Evolutionary conservation across 2,329 filamentous ascomycete species (phyloP).

Genomic region (Teratosphaeria destructans): DNA sequence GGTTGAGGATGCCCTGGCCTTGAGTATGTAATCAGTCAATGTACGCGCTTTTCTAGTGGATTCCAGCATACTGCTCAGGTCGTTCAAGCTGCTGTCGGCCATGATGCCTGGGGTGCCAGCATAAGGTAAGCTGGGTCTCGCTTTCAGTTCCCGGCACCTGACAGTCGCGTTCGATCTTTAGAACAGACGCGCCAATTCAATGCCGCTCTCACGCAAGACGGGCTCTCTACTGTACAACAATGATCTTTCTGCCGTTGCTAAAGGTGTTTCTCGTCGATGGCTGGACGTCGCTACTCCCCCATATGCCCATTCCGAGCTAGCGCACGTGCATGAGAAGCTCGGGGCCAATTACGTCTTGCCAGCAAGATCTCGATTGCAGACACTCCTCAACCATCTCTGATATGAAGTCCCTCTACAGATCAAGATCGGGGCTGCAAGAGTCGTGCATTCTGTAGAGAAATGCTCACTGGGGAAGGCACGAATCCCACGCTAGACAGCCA

Average conservation of each 20-base stretch:
- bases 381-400: background rate
- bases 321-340: background rate
- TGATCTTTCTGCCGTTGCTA: background rate
- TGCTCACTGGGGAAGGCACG: no score
- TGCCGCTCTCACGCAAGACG: background rate
- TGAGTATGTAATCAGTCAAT: background rate
- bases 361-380: background rate
- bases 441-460: no score
- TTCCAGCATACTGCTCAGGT: background rate
- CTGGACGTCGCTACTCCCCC: background rate
- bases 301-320: background rate
- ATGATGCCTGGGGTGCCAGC: background rate
- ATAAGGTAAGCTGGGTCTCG: background rate
- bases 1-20: conserved; percentile 41
- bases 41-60: background rate
- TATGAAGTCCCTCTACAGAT: no score
- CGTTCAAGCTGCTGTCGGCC: background rate
- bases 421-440: no score
- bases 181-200: background rate
- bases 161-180: background rate
- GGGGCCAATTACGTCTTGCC: background rate
- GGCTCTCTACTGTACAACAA: background rate
- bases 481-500: no score
- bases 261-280: background rate
- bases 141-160: background rate